Base-by-base conservation (phyloP, 306 rosid genomes). In the Trifolium subterraneum region DNA sequence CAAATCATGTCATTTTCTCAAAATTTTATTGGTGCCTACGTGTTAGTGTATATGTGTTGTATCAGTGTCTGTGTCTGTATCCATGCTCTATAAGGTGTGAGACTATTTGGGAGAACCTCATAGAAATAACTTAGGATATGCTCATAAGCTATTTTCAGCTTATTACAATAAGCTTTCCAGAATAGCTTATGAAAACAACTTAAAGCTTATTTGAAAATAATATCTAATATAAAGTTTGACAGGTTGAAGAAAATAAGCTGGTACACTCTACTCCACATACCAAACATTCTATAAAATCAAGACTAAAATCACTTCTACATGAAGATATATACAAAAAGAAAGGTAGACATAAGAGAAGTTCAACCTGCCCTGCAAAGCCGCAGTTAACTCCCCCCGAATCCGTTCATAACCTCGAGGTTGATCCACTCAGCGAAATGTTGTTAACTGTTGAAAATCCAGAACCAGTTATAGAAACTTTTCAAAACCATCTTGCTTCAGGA, bases 241-340 rank as follows among this genome's bases (percentile, higher is more conserved):
- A 92, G 97, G 88, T 22, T 70, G 82, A 78, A 76, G 85, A 66
- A 69, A 61, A 56, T 56, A 56, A 59, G 60, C 6, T 7, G 25
- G 68, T 3, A 68, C 67, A 70, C 20, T 35, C 77, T 76, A 68
- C 76, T 73, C 60, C 78, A 19, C 55, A 64, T 19, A 35, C 71
- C 6, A 88, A 69, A 66, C 45, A 42, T 25, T 88, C 92, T 6
- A 59, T 90, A 9, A 86, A 74, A 85, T 69, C 91, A 38, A 75
- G 81, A 78, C 23, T 92, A 35, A 88, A 61, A 73, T 73, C 91
- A 54, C 79, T 81, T 50, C 58, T 90, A 35, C 5, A 72, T 25
- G 92, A 83, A 22, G 96, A 92, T 67, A 73, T 71, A 15, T 68
- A 63, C 35, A 83, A 13, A 78, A 87, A 59, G 79, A 88, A 74